Evolutionary conservation across 331 rosid species (phyloP), one percentile per base, ranked within the genome.

Genomic region (Quercus lobata): DNA sequence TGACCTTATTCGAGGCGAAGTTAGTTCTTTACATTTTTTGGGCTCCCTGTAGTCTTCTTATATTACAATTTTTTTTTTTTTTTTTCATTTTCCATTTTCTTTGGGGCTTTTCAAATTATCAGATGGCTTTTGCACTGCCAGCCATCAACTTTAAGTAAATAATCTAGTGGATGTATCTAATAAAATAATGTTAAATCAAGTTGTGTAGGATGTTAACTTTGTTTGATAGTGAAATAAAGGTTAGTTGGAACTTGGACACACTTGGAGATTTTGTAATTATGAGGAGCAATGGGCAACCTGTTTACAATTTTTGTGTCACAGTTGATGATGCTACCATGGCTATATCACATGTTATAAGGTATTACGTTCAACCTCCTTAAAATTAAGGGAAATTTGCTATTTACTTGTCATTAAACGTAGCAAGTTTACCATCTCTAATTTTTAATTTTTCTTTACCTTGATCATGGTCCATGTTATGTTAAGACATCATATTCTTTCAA

Each of bases 291-390:
- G 99, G 99, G 74, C 97, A 90, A 73, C 98, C 98, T 22, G 97
- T 95, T 79, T 95, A 95, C 85, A 93, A 95, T 85, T 95, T 95
- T 81, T 95, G 98, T 61, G 99, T 95, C 69, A 93, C 98, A 1
- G 96, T 95, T 52, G 99, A 95, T 87, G 98, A 95, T 91, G 99
- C 98, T 18, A 87, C 93, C 84, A 93, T 95, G 99, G 94, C 97
- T 70, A 95, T 93, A 80, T 95, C 99, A 78, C 99, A 95, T 79
- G 98, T 95, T 74, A 91, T 95, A 71, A 89, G 99, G 99, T 93
- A 89, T 65, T 65, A 71, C 17, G 21, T 77, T 10, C 75, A 62
- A 30, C 83, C 77, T 73, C 52, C 53, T 73, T 32, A 56, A 44
- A 32, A 75, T 83, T 60, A 7, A 56, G 24, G 22, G 35, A 41